Conservation (phyloP, 305 asterid species). For the Fraxinus baroniana region DNA sequence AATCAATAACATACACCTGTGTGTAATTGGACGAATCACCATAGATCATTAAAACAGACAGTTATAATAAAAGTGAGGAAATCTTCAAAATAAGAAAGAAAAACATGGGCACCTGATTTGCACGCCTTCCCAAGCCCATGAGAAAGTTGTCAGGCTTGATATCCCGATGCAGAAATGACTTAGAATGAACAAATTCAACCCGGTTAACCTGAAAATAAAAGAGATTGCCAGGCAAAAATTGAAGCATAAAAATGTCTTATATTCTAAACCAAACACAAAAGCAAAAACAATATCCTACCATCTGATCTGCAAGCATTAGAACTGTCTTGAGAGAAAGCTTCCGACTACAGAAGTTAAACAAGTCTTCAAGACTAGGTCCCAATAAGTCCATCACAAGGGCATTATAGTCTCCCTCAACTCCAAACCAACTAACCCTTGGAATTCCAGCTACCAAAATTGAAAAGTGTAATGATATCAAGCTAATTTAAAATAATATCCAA, state of each 20-base stretch:
- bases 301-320: slow-evolving; percentile 94
- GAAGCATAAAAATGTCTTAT: background rate
- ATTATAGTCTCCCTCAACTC: slow-evolving; percentile 91
- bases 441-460: slow-evolving; percentile 60
- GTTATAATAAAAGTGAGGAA: background rate
- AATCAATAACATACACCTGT: slow-evolving; percentile 79
- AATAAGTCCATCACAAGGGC: slow-evolving; percentile 88
- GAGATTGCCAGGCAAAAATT: slow-evolving; percentile 5
- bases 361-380: slow-evolving; percentile 95
- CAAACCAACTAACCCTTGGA: slow-evolving; percentile 78
- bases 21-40: slow-evolving; percentile 21
- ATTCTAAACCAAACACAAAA: background rate
- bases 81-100: background rate
- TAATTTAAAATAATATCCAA: slow-evolving; percentile 1
- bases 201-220: slow-evolving; percentile 59
- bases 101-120: slow-evolving; percentile 59
- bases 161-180: slow-evolving; percentile 84
- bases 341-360: slow-evolving; percentile 83
- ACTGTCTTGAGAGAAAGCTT: slow-evolving; percentile 85
- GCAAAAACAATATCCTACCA: slow-evolving; percentile 43
- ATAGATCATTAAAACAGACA: slow-evolving; percentile 11
- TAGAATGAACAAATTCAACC: slow-evolving; percentile 71
- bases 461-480: slow-evolving; percentile 21
- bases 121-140: slow-evolving; percentile 88
- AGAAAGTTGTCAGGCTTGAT: slow-evolving; percentile 89